Base-by-base conservation (phyloP, 2,329 filamentous ascomycete genomes). In the Fusarium torulosum region DNA sequence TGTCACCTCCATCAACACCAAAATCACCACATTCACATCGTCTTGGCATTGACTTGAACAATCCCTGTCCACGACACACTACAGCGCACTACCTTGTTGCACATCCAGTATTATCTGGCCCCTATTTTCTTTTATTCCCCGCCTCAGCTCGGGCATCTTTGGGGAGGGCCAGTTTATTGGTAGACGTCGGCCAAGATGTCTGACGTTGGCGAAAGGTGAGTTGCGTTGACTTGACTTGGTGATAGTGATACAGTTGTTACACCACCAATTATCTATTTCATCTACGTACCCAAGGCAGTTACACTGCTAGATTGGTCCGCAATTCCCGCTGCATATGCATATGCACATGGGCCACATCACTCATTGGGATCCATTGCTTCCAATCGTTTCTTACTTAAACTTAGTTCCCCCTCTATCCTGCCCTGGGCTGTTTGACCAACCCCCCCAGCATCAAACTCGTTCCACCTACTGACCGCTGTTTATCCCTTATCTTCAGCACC, bases 391-490 rank as follows among this genome's bases (percentile, higher is more conserved):
- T 44, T 63, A 63, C 60, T 63, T 63, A 63, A 58, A 63, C 60
- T 63, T 58, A 62, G 60, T 58, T 51, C 63, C 58, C 52, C 60
- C 59, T 62, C 59, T 53, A 29, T 23, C 43, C 45, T 44, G 27
- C 21, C 33, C 58, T 60, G 58, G 33, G 38, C 53, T 60, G 27
- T 55, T 58, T 61, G 55, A 51, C 65, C 60, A 60, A 63, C 53
- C 54, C 59, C 56, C 64, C 46, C 46, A 64, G 49, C 51, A 58
- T 67, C 51, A 66, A 64, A 73, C 56, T 73, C 69, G 71, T 66
- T 71, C 71, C 71, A 74, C 66, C 69, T 60, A 69, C 71, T 74
- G 72, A 74, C 71, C 71, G 72, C 70, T 70, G 63, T 72, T 73
- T 72, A 72, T 71, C 45, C 64, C 52, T 45, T 45, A 60, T 68